phyloP scores from a whole-genome alignment of 768 basidiomycete genomes.

The Tylopilus subfusipes region DNA sequence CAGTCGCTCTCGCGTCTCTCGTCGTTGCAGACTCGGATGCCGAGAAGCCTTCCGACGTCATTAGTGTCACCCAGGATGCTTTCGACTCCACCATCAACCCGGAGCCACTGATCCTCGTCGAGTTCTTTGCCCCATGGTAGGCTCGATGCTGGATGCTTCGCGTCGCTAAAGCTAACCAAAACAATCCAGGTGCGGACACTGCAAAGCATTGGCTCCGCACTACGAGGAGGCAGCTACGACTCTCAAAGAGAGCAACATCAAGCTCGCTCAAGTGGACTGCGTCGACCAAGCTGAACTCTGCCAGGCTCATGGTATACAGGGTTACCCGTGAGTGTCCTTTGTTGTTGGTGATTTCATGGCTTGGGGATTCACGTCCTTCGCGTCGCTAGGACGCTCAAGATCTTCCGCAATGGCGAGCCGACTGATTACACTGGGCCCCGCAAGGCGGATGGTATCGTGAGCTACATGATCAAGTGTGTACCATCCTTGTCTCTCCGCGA shows the following conservation, averaged over 20 bases:
- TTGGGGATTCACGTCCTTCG: background rate
- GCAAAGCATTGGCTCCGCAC: slow-evolving; percentile 91
- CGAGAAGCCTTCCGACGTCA: slow-evolving; percentile 65
- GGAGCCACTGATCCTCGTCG: slow-evolving; percentile 80
- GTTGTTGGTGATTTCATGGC: background rate
- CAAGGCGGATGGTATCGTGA: slow-evolving; percentile 92
- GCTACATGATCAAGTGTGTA: slow-evolving; percentile 92
- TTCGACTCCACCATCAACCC: slow-evolving; percentile 65
- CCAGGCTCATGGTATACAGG: slow-evolving; percentile 80
- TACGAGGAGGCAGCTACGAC: slow-evolving; percentile 92
- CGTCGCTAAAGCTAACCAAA: background rate
- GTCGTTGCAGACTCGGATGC: slow-evolving; percentile 44
- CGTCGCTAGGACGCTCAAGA: slow-evolving; percentile 66
- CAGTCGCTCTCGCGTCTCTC: slow-evolving; percentile 51
- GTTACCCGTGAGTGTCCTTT: slow-evolving; percentile 76
- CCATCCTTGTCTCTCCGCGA: background rate
- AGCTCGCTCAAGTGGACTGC: slow-evolving; percentile 95
- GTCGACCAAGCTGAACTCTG: slow-evolving; percentile 93
- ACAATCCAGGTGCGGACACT: slow-evolving; percentile 82
- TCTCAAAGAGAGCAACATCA: slow-evolving; percentile 87
- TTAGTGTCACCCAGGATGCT: slow-evolving; percentile 64
- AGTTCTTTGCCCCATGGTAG: slow-evolving; percentile 92
- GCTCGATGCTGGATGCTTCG: background rate
- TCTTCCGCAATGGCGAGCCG: slow-evolving; percentile 82
- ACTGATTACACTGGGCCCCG: slow-evolving; percentile 85